Base-by-base conservation (phyloP, 2,329 filamentous ascomycete species). In the Dactylella cylindrospora region DNA sequence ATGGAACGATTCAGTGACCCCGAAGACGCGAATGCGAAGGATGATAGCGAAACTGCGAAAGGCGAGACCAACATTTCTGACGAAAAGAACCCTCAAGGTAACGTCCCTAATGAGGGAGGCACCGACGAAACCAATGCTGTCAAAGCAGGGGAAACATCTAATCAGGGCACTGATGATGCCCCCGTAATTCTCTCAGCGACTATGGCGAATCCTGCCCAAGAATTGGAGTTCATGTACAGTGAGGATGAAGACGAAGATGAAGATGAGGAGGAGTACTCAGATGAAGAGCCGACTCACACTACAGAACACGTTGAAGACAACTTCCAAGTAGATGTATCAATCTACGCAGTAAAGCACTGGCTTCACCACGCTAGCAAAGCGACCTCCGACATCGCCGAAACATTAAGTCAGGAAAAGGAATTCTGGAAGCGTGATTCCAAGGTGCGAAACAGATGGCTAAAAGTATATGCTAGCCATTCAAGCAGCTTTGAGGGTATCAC, bases 321-420 rank as follows among this genome's bases (percentile, higher is more conserved):
- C 19, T 17, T 71, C 1, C 61, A 57, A 3, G 66, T 68, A 2
- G 66, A 59, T 10, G 72, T 69, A n/a, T 44, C 72, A 13, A 66
- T 69, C 5, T 76, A 76, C 15, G 70, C 73, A 3, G 70, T 76
- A 3, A 75, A 74, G 40, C 65, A 76, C 28, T 76, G 74, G 74
- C 67, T 76, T 2, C 68, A 71, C 4, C 74, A 76, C 44, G 74
- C 73, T 1, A 72, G 73, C 33, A 74, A 74, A 41, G 74, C 74
- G 13, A 76, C 74, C 0, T 59, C 68, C 3, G 74, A 75, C 41
- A 73, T 76, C n/a, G 73, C 74, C 0, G 74, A 76, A 26, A 71
- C 71, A 7, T 65, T 76, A 1, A 74, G 73, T 47, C 39, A 68
- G 5, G 74, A 75, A 29, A 49, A 70, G 4, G 70, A 73, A 7